A percentile compares a stretch with the other conserved stretches of the same genome.
Conservation (phyloP, 768 basidiomycete species). For the Sistotremastrum suecicum region DNA sequence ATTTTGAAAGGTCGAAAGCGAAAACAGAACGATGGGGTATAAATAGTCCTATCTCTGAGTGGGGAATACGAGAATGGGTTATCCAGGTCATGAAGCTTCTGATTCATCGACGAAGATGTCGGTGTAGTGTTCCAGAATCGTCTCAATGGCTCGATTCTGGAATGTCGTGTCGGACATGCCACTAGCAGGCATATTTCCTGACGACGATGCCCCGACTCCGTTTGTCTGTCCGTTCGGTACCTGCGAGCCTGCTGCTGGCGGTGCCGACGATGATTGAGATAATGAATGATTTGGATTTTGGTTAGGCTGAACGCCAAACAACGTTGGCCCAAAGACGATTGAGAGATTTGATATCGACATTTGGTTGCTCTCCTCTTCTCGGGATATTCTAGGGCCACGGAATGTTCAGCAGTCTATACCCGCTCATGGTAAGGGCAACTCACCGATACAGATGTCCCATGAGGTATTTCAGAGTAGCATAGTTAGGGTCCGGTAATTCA, state of each 20-base stretch:
- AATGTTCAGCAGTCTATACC: not conserved
- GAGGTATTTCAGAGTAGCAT: constrained; percentile 91
- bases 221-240: constrained; percentile 24
- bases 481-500: constrained; percentile 96
- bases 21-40: too few species aligned
- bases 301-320: constrained; percentile 46
- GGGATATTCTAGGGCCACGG: constrained; percentile 43
- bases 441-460: constrained; percentile 88
- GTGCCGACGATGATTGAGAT: too few species aligned
- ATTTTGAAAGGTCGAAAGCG: too few species aligned
- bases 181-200: not conserved
- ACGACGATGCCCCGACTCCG: constrained; percentile 8
- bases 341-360: constrained; percentile 91
- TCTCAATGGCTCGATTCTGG: constrained; percentile 90
- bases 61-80: too few species aligned
- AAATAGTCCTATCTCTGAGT: too few species aligned
- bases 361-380: constrained; percentile 64
- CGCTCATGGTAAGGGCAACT: constrained; percentile 11
- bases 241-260: not conserved
- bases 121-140: constrained; percentile 83
- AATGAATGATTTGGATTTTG: not conserved
- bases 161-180: constrained; percentile 56
- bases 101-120: constrained; percentile 94
- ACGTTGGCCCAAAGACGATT: constrained; percentile 96
- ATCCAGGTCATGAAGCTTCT: constrained; percentile 22